These are phyloP conservation scores for Daedalea quercina DNA, from an alignment of 768 basidiomycete genomes.

Conservation along the genomic window DNA sequence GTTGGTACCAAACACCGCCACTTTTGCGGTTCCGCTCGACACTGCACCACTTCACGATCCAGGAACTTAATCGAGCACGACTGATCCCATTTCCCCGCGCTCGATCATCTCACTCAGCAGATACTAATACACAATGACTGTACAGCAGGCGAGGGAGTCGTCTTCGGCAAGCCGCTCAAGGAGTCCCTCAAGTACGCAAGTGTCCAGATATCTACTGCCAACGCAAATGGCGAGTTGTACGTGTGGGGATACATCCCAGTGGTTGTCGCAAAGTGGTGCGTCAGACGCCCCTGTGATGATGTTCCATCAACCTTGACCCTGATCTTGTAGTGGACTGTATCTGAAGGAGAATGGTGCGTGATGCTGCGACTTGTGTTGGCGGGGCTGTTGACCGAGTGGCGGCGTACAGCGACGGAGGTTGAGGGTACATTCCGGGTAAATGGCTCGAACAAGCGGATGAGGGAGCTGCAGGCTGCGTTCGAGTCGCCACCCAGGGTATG, in stretches of 20 bases:
- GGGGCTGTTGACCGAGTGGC: background rate
- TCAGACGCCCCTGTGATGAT: constrained; percentile 10
- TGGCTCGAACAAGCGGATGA: constrained; percentile 94
- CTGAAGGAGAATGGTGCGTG: constrained; percentile 85
- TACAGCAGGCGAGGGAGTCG: constrained; percentile 36
- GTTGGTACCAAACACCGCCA: too few relatives aligned
- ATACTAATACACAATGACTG: constrained; percentile 16
- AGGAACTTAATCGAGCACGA: too few relatives aligned
- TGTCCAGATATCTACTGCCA: constrained; percentile 91
- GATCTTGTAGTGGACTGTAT: constrained; percentile 66
- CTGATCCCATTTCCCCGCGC: too few relatives aligned
- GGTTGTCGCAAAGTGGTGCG: constrained; percentile 95
- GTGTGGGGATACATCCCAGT: constrained; percentile 96
- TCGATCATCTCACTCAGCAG: too few relatives aligned
- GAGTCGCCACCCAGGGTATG: constrained; percentile 81
- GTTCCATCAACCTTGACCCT: constrained; percentile 9
- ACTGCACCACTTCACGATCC: too few relatives aligned
- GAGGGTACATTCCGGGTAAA: constrained; percentile 93
- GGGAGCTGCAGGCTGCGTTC: constrained; percentile 87
- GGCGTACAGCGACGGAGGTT: constrained; percentile 71
- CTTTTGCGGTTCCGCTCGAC: too few relatives aligned
- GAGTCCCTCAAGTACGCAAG: constrained; percentile 83
- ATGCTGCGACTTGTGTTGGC: background rate
- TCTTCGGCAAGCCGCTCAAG: constrained; percentile 82
- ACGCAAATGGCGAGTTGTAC: constrained; percentile 73